phyloP scores from a whole-genome alignment of 257 asterid genomes.

The Galeopsis tetrahit region DNA sequence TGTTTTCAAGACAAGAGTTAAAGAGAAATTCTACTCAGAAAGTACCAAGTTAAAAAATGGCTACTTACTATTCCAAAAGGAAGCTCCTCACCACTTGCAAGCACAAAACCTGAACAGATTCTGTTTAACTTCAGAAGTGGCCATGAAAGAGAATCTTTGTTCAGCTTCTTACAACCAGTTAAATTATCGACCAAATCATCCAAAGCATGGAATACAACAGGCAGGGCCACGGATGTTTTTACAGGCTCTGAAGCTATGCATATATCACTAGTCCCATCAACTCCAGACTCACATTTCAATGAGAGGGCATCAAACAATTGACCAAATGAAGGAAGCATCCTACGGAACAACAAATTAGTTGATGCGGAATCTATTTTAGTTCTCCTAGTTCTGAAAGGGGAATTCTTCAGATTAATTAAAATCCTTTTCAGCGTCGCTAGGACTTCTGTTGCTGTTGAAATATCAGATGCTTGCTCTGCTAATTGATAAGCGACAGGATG shows the following conservation, averaged over 20 bases:
- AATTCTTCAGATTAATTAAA: conserved; percentile 64
- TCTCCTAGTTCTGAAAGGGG: conserved; percentile 84
- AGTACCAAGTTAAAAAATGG: conserved; percentile 30
- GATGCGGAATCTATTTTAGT: conserved; percentile 50
- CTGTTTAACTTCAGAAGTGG: conserved; percentile 90
- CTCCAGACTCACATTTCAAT: conserved; percentile 54
- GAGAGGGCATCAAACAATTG: conserved; percentile 81
- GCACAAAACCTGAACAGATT: conserved; percentile 79
- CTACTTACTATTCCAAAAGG: conserved; percentile 90
- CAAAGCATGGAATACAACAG: conserved; percentile 86
- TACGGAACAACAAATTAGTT: conserved; percentile 38
- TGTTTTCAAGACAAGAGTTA: conserved; percentile 17
- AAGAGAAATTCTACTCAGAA: conserved; percentile 15
- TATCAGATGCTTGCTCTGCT: conserved; percentile 53
- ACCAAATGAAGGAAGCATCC: conserved; percentile 45
- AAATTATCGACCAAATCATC: conserved; percentile 74
- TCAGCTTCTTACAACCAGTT: conserved; percentile 46
- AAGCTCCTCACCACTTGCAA: conserved; percentile 97
- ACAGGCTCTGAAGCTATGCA: conserved; percentile 76
- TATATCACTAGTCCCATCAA: conserved; percentile 54
- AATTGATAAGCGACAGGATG: conserved; percentile 58
- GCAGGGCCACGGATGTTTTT: conserved; percentile 76
- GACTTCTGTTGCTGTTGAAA: conserved; percentile 55
- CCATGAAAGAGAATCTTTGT: conserved; percentile 65
- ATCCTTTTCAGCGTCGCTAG: conserved; percentile 52